These are phyloP conservation scores for Eucalyptus marginata DNA, from an alignment of 345 rosid genomes.

Conservation along the genomic window DNA sequence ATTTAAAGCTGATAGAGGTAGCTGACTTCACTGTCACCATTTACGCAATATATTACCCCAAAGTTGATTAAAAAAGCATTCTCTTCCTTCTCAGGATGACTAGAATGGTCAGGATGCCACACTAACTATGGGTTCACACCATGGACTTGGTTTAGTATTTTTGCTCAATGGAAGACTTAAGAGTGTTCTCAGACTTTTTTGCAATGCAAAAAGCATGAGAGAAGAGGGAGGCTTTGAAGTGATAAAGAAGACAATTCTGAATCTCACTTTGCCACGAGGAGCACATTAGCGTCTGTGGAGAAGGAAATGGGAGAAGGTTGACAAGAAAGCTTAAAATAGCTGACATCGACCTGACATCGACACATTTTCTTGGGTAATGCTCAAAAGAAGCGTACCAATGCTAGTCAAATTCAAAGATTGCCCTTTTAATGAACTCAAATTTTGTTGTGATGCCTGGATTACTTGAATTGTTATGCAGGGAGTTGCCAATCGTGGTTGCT, in stretches of 20 bases:
- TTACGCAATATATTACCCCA: neutral
- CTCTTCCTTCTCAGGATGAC: conserved; percentile 41
- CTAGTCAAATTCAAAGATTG: neutral
- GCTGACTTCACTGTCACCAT: neutral
- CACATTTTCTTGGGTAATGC: neutral
- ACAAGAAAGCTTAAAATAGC: too few species aligned
- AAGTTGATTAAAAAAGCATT: neutral
- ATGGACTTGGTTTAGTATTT: neutral
- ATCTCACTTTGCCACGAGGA: neutral
- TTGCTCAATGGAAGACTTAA: neutral
- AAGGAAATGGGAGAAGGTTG: too few species aligned
- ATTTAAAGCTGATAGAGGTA: conserved; percentile 86
- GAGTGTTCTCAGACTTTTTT: neutral
- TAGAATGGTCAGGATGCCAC: conserved; percentile 94
- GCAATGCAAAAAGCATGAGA: conserved; percentile 84
- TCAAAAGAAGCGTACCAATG: neutral
- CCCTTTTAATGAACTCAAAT: neutral
- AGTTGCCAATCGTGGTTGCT: conserved; percentile 88
- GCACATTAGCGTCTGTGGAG: too few species aligned
- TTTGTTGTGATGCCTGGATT: neutral
- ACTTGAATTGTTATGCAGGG: conserved; percentile 29
- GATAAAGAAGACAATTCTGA: conserved; percentile 85
- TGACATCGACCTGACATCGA: conserved; percentile 12
- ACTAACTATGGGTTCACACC: conserved; percentile 51
- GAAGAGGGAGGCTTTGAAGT: conserved; percentile 76